phyloP scores from a whole-genome alignment of 202 grass and related monocot species.

The Hordeum pubiflorum region DNA sequence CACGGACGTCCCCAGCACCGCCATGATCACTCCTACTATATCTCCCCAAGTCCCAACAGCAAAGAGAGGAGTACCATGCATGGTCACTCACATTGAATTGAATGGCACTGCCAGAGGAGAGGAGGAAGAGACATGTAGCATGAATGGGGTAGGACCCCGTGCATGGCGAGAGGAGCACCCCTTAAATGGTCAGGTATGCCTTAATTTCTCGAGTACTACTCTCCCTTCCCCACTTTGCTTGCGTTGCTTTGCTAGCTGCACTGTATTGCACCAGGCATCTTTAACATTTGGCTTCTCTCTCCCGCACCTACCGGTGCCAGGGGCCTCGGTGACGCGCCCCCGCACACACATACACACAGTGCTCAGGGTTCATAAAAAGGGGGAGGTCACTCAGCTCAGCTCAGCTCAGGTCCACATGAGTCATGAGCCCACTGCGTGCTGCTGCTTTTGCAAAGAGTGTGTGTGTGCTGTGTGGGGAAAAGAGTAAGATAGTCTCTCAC shows the following conservation, averaged over 20 bases:
- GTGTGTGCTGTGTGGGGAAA: background rate
- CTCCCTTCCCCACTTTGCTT: background rate
- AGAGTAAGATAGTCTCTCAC: background rate
- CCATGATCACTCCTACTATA: background rate
- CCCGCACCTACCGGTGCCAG: conserved; percentile 1
- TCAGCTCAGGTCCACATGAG: background rate
- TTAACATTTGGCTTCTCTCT: conserved; percentile 44
- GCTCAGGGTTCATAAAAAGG: conserved; percentile 19
- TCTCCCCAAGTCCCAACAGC: background rate
- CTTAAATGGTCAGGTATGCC: conserved; percentile 13
- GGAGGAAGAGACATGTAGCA: conserved; percentile 18
- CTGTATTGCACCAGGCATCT: background rate
- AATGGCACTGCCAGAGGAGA: conserved; percentile 5
- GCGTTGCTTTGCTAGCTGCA: background rate
- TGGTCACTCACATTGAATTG: background rate
- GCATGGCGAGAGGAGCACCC: conserved; percentile 4
- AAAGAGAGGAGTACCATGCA: conserved; percentile 1
- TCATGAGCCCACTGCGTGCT: conserved; percentile 23
- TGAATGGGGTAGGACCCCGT: background rate
- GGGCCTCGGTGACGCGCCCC: too few relatives aligned
- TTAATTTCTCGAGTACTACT: conserved; percentile 26
- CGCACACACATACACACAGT: background rate
- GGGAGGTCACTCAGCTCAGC: background rate
- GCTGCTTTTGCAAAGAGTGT: conserved; percentile 26
- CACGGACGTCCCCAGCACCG: background rate